Evolutionary conservation across 192 early-diverging fungal species (phyloP).

Genomic region (Piromyces finnis): DNA sequence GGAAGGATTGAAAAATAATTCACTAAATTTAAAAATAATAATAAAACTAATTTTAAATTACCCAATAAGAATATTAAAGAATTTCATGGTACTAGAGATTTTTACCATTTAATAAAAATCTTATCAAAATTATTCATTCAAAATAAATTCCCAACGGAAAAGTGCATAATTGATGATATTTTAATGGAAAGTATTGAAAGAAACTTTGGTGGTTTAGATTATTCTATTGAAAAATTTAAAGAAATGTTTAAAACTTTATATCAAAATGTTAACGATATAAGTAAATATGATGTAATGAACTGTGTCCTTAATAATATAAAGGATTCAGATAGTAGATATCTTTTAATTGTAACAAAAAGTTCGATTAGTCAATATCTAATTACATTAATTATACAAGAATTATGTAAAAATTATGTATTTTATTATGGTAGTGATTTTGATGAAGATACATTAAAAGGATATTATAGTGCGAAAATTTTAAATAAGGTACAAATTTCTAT

Average conservation of each 20-base stretch:
- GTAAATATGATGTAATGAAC: background rate
- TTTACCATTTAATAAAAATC: background rate
- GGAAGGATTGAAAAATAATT: background rate
- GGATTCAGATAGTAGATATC: background rate
- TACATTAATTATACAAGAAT: background rate
- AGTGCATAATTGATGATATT: background rate
- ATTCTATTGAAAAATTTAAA: background rate
- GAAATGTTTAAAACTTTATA: background rate
- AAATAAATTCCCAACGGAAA: background rate
- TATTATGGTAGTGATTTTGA: background rate
- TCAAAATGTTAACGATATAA: background rate
- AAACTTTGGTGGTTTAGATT: background rate
- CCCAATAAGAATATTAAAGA: background rate
- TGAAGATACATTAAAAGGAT: background rate
- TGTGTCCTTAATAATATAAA: background rate
- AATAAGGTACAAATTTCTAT: background rate
- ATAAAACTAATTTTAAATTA: background rate
- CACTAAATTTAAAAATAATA: background rate
- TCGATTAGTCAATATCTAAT: background rate
- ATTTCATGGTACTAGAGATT: background rate
- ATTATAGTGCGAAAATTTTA: background rate
- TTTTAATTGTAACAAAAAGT: background rate
- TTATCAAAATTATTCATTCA: background rate
- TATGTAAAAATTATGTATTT: background rate
- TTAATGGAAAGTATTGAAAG: background rate